Base-by-base conservation (phyloP, 495 filamentous ascomycete species). In the Cryomyces antarcticus region DNA sequence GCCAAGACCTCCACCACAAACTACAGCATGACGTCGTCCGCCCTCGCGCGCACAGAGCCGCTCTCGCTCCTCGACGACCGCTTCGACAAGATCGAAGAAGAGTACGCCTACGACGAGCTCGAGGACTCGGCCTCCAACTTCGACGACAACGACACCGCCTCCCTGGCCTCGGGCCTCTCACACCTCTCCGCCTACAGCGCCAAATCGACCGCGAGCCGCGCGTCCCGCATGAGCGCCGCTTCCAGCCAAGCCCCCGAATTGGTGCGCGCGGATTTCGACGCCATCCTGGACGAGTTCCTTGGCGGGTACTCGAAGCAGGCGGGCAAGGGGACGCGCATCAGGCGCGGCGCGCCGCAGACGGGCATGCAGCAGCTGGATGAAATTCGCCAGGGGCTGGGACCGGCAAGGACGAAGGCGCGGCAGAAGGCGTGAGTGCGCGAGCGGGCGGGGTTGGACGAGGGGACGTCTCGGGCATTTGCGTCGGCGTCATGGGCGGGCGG, bases 11-110 rank as follows among this genome's bases (percentile, higher is more conserved):
- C 80, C 52, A 82, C 80, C 1, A 88, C 88, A 5, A 70, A 72
- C 11, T 96, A 93, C 63, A 93, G 85, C n/a, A 99, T 96, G 92
- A 86, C 80, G 0, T 93, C 82, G 5, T 94, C 89, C 0, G 78
- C 86, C 0, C 66, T 96, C 5, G 73, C 78, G 17, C 73, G 92
- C 36, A 96, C 88, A 1, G 89, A 94, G 47, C 83, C 84, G n/a
- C 69, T 86, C 33, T 75, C 76, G 5, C 70, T 86, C 7, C 67
- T 96, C 13, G 92, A 99, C 57, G 77, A 76, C 37, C 75, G 89
- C 10, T 99, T 96, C 55, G 89, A 95, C 51, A 80, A 77, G 63
- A 70, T 94, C 29, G 83, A 93, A 57, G 78, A 82, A 50, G 63
- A 80, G 44, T 93, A 94, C 57, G 65, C 75, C n/a, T 69, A 76